phyloP scores from a whole-genome alignment of 2,329 filamentous ascomycete genomes.

The Scedosporium dehoogii region DNA sequence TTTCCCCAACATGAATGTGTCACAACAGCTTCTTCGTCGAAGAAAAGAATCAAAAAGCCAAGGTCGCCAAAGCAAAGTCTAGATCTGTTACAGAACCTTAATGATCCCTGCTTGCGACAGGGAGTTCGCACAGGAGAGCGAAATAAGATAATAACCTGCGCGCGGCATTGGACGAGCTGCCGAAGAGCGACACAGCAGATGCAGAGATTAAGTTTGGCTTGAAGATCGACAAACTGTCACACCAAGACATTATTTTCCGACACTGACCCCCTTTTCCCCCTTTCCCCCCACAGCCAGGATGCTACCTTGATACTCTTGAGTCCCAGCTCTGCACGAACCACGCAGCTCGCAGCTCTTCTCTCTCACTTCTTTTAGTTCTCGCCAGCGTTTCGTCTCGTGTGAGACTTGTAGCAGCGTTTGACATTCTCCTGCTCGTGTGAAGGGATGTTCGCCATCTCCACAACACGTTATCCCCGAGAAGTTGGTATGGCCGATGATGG shows the following conservation, averaged over 20 bases:
- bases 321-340: no score
- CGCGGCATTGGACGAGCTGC: background rate
- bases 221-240: background rate
- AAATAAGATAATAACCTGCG: background rate
- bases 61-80: background rate
- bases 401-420: background rate
- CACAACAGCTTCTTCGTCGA: background rate
- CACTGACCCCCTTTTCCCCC: background rate
- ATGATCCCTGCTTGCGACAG: background rate
- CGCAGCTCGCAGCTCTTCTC: background rate
- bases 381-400: background rate
- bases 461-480: background rate
- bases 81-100: background rate
- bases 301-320: no score
- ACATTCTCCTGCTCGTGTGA: background rate
- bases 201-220: background rate
- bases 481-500: background rate
- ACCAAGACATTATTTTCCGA: background rate
- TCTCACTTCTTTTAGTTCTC: background rate
- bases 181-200: background rate
- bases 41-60: background rate
- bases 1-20: background rate
- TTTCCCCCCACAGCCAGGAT: background rate
- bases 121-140: background rate
- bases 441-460: background rate